Evolutionary conservation across 1,284 basidiomycete genomes (phyloP), one percentile per base, ranked within the genome.

Genomic region (Phylloporus sp.): DNA sequence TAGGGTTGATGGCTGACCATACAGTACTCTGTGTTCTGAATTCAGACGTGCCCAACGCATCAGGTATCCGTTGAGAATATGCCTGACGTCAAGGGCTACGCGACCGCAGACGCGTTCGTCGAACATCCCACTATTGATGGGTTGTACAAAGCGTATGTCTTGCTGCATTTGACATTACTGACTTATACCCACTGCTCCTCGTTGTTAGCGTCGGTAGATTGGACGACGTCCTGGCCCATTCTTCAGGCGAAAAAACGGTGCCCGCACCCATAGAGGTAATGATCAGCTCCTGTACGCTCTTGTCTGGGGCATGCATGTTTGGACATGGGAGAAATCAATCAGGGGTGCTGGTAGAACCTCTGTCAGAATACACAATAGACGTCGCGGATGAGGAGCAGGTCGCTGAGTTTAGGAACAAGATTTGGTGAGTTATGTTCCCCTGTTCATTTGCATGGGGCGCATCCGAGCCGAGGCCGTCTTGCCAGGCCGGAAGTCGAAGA

Each of bases 81-180:
- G 6, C 62, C 67, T 1, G 74, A 79, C 42, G 65, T 68, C 11
- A 64, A 64, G 42, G 79, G 78, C 11, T 80, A 79, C 58, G 71
- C 74, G 12, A 78, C 50, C 22, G 17, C 70, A 8, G 79, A 80
- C 56, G 62, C 72, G 10, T 80, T 72, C 44, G 58, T 66, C 42
- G 67, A 67, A n/a, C 79, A 80, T 54, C 77, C 77, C 3, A 74
- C 73, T 12, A 71, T 76, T 2, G 58, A 66, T 24, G 64, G 66
- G 11, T 26, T 76, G 7, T 77, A 64, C 74, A 81, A 75, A 69
- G 65, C 82, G 82, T 83, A 62, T 1, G 75, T 31, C 18, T 6
- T 50, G 5, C 4, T 13, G 34, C 10, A 1, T 10, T 29, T 26
- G 39, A 29, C 11, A 15, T 20, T 24, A 28, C 20, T 6, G 22